These are phyloP conservation scores for Talaromyces piceae DNA, from an alignment of 2,329 filamentous ascomycete species.

Conservation along the genomic window DNA sequence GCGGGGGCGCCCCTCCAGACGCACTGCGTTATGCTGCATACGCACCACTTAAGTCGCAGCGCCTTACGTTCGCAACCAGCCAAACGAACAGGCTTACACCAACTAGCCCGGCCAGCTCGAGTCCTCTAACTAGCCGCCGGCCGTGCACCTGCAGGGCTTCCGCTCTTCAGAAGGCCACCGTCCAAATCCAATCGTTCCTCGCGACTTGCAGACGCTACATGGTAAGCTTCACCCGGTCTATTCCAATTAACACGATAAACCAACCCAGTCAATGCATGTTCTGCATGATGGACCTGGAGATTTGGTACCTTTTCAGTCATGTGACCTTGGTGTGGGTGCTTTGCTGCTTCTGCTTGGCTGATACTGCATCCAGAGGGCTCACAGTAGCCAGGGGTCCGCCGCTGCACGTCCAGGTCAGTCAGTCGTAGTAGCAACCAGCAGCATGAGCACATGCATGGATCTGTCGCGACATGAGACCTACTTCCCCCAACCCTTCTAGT, in stretches of 20 bases:
- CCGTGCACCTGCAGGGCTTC: conserved; percentile 10
- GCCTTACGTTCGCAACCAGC: neutral
- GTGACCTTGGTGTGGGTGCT: conserved; percentile 23
- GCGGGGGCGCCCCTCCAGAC: neutral
- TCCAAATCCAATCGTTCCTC: conserved; percentile 10
- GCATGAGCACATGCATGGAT: conserved; percentile 7
- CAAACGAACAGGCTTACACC: neutral
- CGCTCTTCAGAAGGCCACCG: conserved; percentile 7
- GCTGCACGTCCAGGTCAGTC: conserved; percentile 10
- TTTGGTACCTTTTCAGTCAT: conserved; percentile 24
- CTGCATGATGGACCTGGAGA: conserved; percentile 10
- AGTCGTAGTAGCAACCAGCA: neutral
- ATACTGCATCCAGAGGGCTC: conserved; percentile 1
- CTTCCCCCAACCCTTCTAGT: conserved; percentile 4
- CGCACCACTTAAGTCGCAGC: neutral
- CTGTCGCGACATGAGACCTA: conserved; percentile 11
- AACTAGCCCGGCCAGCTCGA: neutral
- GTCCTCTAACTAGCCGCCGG: conserved; percentile 6
- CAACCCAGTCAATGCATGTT: conserved; percentile 6
- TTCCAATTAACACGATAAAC: conserved; percentile 1
- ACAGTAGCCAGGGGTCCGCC: neutral
- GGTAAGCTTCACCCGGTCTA: conserved; percentile 2
- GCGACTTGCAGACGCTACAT: conserved; percentile 5
- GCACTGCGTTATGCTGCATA: neutral
- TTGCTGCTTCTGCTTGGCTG: conserved; percentile 1